Evolutionary conservation across 2,329 filamentous ascomycete species (phyloP), one percentile per base, ranked within the genome.

Genomic region (Hirsutella minnesotensis): DNA sequence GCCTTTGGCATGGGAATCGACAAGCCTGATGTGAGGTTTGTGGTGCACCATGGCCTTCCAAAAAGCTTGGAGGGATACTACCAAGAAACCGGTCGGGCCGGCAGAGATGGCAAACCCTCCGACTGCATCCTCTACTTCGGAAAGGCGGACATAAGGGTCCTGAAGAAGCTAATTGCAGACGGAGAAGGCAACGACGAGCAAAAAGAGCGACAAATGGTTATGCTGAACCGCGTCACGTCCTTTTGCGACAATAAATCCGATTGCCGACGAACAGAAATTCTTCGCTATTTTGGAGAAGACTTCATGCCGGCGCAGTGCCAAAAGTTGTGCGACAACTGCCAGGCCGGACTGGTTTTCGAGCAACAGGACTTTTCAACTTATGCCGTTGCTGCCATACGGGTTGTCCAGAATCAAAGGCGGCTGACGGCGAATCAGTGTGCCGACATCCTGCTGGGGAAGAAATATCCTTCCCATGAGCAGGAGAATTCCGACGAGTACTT

Each of bases 1-100:
- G 92, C 92, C 20, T 98, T 98, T 58, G 92, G 92, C 7, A 98
- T 98, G 92, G 92, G 92, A n/a, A 98, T 98, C 50, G 92, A 98
- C 67, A 98, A 98, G 61, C 78, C 89, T 1, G 84, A 98, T 58
- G 92, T 98, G 39, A 84, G 92, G 22, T 98, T 94, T 58, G 92
- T 98, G 29, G 86, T 98, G 34, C 94, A 98, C 57, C 83, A 94
- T 54, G 85, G 81, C 36, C 72, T 98, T 5, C 92, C 92, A 1
- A 96, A 98, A 63, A 95, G 87, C 53, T 68, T 98, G 42, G 92
- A 98, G 64, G 92, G 92, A 1, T 98, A 98, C 61, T 98, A 98
- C 56, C 92, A 98, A 59, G 92, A 98, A 61, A 98, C 92, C 37
- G 92, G 92, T 1, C 83, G 92, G 53, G 92, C 94, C 45, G 92